A percentile compares a stretch with the other conserved stretches of the same genome.
Evolutionary conservation across 2,329 filamentous ascomycete genomes (phyloP).

Genomic region (Akanthomyces uredinophilus): DNA sequence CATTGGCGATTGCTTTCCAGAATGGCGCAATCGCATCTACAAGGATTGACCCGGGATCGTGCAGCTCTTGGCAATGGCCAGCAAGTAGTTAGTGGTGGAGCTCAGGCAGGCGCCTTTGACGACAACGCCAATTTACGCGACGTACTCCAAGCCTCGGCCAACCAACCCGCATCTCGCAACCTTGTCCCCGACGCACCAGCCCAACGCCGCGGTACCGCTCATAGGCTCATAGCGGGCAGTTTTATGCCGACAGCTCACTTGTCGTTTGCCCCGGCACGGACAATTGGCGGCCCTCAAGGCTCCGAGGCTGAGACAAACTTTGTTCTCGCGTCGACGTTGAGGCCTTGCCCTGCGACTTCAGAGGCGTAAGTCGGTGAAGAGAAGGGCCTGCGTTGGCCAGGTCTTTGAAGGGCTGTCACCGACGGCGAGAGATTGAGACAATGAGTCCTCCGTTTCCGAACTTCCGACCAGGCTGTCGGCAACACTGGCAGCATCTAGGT

Average conservation of each 20-base stretch:
- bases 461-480: background rate
- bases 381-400: background rate
- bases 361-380: background rate
- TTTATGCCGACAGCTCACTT: too few relatives aligned
- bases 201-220: background rate
- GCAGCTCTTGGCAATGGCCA: background rate
- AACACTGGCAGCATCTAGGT: background rate
- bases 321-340: background rate
- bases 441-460: background rate
- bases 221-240: background rate
- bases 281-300: background rate
- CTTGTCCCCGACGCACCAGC: background rate
- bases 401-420: too few relatives aligned
- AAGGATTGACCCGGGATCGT: background rate
- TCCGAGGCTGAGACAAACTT: slow-evolving; percentile 7
- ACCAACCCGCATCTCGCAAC: background rate
- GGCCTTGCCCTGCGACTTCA: background rate
- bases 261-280: background rate
- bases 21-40: background rate
- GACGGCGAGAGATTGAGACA: background rate
- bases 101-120: background rate
- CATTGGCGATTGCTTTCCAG: background rate
- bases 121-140: background rate
- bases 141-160: background rate
- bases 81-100: background rate